Percentiles rank a stretch among this genome's conserved stretches.
Conservation (phyloP, 2,329 filamentous ascomycete species). For the Orbilia blumenaviensis region DNA sequence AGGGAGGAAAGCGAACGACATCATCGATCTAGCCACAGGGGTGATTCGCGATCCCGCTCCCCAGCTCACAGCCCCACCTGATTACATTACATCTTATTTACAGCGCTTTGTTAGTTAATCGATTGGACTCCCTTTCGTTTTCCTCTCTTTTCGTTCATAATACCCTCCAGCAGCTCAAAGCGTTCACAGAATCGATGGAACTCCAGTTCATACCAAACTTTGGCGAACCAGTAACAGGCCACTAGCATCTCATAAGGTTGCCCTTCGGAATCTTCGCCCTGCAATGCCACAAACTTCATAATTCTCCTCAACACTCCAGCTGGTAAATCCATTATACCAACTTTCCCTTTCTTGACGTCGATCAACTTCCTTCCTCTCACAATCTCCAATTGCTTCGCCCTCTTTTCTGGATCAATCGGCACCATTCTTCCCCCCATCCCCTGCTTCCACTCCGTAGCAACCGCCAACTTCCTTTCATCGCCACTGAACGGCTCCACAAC, state of each 20-base stretch:
- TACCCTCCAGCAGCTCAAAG: neutral
- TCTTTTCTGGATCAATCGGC: neutral
- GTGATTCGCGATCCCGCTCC: constrained; percentile 25
- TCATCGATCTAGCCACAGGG: constrained; percentile 16
- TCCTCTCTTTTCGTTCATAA: neutral
- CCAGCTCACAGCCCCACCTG: neutral
- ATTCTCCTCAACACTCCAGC: constrained; percentile 11
- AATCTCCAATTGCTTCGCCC: neutral
- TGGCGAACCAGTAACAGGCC: constrained; percentile 22
- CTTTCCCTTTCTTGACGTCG: neutral
- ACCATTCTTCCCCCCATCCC: neutral
- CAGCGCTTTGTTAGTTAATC: neutral
- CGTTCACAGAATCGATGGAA: neutral
- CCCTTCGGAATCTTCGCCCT: neutral
- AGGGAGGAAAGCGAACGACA: constrained; percentile 7
- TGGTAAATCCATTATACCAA: constrained; percentile 38
- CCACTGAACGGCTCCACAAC: constrained; percentile 24
- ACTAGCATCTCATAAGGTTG: neutral
- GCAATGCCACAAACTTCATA: constrained; percentile 2
- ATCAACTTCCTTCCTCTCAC: constrained; percentile 18
- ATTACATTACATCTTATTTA: neutral
- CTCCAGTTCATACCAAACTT: constrained; percentile 3
- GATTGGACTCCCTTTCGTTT: neutral
- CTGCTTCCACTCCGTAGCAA: constrained; percentile 25
- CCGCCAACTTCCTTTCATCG: constrained; percentile 9